Evolutionary conservation across 768 basidiomycete genomes (phyloP).

Genomic region (Suillus tomentosus): DNA sequence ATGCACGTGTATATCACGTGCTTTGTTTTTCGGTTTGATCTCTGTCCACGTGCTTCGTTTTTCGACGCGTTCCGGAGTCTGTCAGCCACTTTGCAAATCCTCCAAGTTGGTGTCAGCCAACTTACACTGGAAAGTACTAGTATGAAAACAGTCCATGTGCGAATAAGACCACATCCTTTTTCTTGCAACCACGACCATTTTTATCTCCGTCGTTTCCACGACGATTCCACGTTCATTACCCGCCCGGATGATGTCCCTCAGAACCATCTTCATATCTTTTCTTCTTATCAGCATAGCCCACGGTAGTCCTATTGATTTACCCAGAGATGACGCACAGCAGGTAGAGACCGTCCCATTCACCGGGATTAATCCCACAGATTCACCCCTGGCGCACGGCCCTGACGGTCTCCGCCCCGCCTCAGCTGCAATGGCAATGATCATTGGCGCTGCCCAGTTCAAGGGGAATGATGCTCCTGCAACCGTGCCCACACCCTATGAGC

Average conservation of each 20-base stretch:
- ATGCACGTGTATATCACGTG: conserved; percentile 24
- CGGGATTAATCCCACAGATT: background rate
- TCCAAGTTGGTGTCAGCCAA: conserved; percentile 1
- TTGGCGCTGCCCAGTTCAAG: conserved; percentile 1
- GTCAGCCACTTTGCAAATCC: background rate
- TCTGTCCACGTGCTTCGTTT: conserved; percentile 2
- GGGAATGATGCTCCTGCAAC: conserved; percentile 10
- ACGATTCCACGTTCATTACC: conserved; percentile 11
- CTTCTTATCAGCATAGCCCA: background rate
- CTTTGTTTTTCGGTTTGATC: conserved; percentile 7
- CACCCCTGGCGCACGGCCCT: background rate
- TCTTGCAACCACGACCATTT: background rate
- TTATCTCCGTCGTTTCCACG: background rate
- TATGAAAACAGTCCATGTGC: background rate
- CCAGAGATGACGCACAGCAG: conserved; percentile 16
- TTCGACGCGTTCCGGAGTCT: conserved; percentile 5
- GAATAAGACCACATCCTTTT: background rate
- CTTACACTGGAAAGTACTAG: no score
- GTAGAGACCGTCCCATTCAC: background rate
- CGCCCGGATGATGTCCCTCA: conserved; percentile 1
- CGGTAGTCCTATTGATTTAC: background rate
- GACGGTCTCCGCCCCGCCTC: conserved; percentile 12
- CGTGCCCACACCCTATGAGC: conserved; percentile 20
- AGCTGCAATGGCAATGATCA: conserved; percentile 11
- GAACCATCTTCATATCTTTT: background rate